Evolutionary conservation across 129 eudicot species (phyloP).

Genomic region (Ambrosia artemisiifolia): DNA sequence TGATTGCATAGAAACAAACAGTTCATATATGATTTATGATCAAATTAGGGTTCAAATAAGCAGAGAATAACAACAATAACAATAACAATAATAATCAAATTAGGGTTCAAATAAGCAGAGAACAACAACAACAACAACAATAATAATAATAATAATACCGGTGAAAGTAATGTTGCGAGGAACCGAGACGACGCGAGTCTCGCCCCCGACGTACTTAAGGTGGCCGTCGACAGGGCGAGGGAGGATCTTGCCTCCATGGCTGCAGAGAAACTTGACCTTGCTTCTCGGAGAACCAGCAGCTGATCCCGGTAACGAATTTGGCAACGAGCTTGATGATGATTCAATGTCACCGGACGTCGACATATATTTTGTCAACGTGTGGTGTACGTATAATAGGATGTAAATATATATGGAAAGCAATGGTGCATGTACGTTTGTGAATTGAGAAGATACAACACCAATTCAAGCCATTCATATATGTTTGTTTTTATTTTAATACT

Average conservation of each 20-base stretch:
- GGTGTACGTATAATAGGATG: slow-evolving; percentile 8
- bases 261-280: slow-evolving; percentile 38
- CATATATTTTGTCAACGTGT: slow-evolving; percentile 21
- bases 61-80: background rate
- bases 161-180: slow-evolving; percentile 48
- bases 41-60: background rate
- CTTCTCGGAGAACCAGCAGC: slow-evolving; percentile 42
- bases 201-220: slow-evolving; percentile 76
- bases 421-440: background rate
- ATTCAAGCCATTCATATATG: background rate
- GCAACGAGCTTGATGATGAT: slow-evolving; percentile 26
- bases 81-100: background rate
- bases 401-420: background rate
- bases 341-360: slow-evolving; percentile 30
- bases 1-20: background rate
- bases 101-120: background rate
- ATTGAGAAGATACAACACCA: background rate
- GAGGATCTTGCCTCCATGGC: slow-evolving; percentile 36
- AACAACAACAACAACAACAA: background rate
- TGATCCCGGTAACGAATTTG: slow-evolving; percentile 19
- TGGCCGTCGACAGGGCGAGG: slow-evolving; percentile 35
- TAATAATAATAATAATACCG: slow-evolving; percentile 37
- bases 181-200: slow-evolving; percentile 76
- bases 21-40: background rate
- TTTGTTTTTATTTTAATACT: too few relatives aligned